Conservation (phyloP, 768 basidiomycete genomes). For the Suillus subaureus region DNA sequence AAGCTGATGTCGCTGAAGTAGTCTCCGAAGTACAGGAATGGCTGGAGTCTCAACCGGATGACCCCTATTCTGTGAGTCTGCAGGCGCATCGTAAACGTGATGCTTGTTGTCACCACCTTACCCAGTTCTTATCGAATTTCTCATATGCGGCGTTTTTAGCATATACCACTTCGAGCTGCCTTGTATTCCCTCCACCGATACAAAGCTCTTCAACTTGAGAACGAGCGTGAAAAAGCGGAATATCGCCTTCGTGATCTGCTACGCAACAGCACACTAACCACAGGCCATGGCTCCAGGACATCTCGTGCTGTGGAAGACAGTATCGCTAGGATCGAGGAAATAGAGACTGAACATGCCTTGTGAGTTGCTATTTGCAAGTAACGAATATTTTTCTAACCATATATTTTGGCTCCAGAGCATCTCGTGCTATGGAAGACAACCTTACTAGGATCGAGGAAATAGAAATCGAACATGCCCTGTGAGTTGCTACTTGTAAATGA, state of each 20-base stretch:
- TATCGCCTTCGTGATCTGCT: slow-evolving; percentile 35
- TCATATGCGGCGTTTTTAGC: slow-evolving; percentile 29
- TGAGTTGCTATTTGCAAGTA: slow-evolving; percentile 16
- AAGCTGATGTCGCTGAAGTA: slow-evolving; percentile 38
- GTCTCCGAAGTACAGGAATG: slow-evolving; percentile 53
- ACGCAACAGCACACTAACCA: slow-evolving; percentile 27
- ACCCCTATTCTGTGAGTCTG: slow-evolving; percentile 37
- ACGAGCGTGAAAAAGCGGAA: slow-evolving; percentile 31
- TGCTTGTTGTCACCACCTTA: background rate
- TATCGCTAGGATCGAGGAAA: slow-evolving; percentile 31
- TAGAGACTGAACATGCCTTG: slow-evolving; percentile 31
- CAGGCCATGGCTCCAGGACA: slow-evolving; percentile 14
- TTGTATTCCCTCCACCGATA: slow-evolving; percentile 41
- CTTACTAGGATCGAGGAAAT: slow-evolving; percentile 35
- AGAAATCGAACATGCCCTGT: slow-evolving; percentile 29
- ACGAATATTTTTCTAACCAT: background rate
- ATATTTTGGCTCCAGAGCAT: no score
- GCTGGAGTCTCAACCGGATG: slow-evolving; percentile 44
- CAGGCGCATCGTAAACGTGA: background rate
- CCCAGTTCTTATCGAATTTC: slow-evolving; percentile 10
- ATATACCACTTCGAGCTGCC: slow-evolving; percentile 32
- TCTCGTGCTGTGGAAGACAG: no score
- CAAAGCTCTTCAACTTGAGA: slow-evolving; percentile 39
- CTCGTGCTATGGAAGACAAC: no score
- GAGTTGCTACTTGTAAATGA: slow-evolving; percentile 13